Percentiles rank a stretch among this genome's conserved stretches.
Conservation (phyloP, 2,329 filamentous ascomycete species). For the Alternaria alternata region DNA sequence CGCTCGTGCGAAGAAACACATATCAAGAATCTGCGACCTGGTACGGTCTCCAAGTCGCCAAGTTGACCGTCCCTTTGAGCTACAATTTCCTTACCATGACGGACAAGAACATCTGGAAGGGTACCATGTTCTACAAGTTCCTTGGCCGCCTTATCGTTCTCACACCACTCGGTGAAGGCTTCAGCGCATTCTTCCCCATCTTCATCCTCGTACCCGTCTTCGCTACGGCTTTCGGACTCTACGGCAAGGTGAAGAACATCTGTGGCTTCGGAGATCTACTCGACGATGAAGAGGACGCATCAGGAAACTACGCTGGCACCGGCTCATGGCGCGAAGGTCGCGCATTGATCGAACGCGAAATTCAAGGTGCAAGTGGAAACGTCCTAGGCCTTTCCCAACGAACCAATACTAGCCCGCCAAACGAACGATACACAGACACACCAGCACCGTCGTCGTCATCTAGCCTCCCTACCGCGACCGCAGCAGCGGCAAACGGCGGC, state of each 20-base stretch:
- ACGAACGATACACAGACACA: constrained; percentile 37
- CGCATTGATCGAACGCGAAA: constrained; percentile 86
- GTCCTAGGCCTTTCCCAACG: constrained; percentile 42
- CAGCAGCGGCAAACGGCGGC: constrained; percentile 8
- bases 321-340: constrained; percentile 92
- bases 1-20: constrained; percentile 88
- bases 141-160: constrained; percentile 84
- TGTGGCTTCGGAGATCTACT: constrained; percentile 83
- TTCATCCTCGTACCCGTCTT: constrained; percentile 86
- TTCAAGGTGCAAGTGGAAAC: constrained; percentile 55
- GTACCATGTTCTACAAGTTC: constrained; percentile 87
- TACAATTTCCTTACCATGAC: constrained; percentile 98
- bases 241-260: constrained; percentile 78
- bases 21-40: constrained; percentile 93
- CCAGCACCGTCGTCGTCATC: constrained; percentile 18
- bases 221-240: constrained; percentile 88
- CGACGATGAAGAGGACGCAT: constrained; percentile 74
- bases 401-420: constrained; percentile 19
- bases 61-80: constrained; percentile 87
- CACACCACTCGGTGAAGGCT: constrained; percentile 81
- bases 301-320: constrained; percentile 70
- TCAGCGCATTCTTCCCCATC: constrained; percentile 87
- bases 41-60: constrained; percentile 92
- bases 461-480: not conserved
- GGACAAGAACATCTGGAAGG: constrained; percentile 72